phyloP scores from a whole-genome alignment of 78 protist species.

The Creolimax fragrantissima region DNA sequence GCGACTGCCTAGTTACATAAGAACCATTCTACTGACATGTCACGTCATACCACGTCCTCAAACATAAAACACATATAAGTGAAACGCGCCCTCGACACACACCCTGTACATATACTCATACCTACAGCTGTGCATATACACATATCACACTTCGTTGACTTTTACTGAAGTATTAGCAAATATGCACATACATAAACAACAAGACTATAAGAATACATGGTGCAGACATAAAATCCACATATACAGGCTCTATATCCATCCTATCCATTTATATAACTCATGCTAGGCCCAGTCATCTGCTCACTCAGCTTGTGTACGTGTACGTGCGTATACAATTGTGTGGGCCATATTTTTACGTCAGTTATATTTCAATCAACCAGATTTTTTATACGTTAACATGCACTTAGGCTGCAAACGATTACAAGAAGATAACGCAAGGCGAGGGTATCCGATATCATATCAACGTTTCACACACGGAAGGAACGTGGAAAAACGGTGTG shows the following conservation, averaged over 20 bases:
- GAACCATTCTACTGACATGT: neutral
- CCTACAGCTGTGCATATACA: neutral
- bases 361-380: neutral
- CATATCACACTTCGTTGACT: neutral
- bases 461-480: neutral
- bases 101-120: neutral
- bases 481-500: neutral
- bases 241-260: neutral
- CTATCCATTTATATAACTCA: neutral
- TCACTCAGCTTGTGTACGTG: neutral
- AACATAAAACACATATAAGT: neutral
- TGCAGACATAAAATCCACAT: neutral
- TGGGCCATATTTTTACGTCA: neutral
- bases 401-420: no score
- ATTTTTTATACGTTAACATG: no score
- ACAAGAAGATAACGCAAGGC: no score
- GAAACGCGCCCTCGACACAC: neutral
- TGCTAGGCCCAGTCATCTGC: neutral
- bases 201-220: neutral
- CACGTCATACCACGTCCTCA: neutral
- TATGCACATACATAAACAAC: neutral
- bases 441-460: neutral
- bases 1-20: neutral
- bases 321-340: neutral
- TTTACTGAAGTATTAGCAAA: neutral